Conservation (phyloP, 495 filamentous ascomycete genomes). For the Tuber microsphaerosporum region DNA sequence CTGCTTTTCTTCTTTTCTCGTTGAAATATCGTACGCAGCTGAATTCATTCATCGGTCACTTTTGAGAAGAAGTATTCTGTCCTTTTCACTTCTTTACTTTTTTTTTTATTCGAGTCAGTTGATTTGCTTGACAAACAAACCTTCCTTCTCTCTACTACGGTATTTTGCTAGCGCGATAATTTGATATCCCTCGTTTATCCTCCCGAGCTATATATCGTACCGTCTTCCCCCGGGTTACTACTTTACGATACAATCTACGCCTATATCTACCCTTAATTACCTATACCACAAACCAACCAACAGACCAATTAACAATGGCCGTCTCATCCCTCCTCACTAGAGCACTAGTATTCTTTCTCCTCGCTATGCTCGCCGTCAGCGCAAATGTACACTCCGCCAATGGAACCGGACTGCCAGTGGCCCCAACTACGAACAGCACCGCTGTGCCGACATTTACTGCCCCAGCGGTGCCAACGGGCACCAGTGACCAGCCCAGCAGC, state of each 20-base stretch:
- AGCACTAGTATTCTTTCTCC: constrained; percentile 22
- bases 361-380: constrained; percentile 12
- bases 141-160: background rate
- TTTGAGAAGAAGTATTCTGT: background rate
- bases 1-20: background rate
- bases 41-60: background rate
- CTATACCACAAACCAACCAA: background rate
- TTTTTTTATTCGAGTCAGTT: background rate
- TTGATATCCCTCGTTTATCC: background rate
- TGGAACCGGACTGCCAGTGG: background rate
- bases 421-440: background rate
- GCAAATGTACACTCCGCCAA: background rate
- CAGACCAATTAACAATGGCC: constrained; percentile 25
- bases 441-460: constrained; percentile 6
- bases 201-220: background rate
- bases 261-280: background rate
- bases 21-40: background rate
- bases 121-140: constrained; percentile 1
- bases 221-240: background rate
- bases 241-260: background rate
- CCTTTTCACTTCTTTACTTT: background rate
- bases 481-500: constrained; percentile 27
- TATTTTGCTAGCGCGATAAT: background rate
- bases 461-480: constrained; percentile 11
- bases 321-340: constrained; percentile 16